phyloP scores from a whole-genome alignment of 768 basidiomycete species.

The Lentinula detonsa region DNA sequence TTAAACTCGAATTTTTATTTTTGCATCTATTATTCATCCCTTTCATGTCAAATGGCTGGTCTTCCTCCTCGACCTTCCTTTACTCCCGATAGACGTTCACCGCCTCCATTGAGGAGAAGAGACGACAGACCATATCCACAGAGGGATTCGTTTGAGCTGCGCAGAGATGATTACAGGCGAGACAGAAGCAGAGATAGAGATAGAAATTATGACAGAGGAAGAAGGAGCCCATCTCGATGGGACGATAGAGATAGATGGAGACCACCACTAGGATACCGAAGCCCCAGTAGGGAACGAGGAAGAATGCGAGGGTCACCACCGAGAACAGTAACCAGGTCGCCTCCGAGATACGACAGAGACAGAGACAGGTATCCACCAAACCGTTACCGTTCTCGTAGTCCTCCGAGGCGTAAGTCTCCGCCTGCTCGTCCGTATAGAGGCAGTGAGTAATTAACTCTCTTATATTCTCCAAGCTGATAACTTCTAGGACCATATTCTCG shows the following conservation, averaged over 20 bases:
- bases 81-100: background rate
- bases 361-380: background rate
- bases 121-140: background rate
- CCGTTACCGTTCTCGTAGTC: background rate
- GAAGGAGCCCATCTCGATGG: background rate
- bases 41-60: background rate
- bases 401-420: background rate
- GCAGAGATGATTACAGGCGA: slow-evolving; percentile 3
- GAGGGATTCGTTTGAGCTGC: background rate
- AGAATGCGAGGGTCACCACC: background rate
- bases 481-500: background rate
- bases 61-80: slow-evolving; percentile 4
- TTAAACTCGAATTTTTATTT: background rate
- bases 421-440: background rate
- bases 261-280: background rate
- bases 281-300: background rate
- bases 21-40: background rate
- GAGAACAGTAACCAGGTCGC: background rate
- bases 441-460: background rate
- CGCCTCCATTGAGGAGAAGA: background rate
- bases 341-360: background rate
- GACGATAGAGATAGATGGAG: background rate
- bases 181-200: slow-evolving; percentile 3
- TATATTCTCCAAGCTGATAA: background rate
- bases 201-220: background rate